A percentile compares a stretch with the other conserved stretches of the same genome.
These are phyloP conservation scores for Pharnaceum exiguum DNA, from an alignment of 148 eudicot genomes.

Conservation along the genomic window DNA sequence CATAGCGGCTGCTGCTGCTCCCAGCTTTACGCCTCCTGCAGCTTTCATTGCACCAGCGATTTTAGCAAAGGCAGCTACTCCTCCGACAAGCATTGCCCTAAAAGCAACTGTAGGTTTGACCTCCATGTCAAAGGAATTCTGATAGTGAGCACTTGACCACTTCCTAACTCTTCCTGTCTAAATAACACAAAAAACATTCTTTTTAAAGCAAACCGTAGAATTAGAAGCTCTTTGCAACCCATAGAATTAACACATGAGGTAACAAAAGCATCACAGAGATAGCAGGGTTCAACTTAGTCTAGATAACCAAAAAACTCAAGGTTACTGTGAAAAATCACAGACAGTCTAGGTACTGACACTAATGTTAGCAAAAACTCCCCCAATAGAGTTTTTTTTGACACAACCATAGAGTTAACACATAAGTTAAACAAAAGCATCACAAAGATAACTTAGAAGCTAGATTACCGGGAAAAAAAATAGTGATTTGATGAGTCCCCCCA, in stretches of 20 bases:
- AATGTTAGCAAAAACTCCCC: too few species aligned
- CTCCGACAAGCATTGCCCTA: conserved; percentile 86
- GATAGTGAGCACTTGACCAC: background rate
- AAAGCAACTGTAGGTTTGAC: conserved; percentile 87
- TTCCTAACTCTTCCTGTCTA: conserved; percentile 12
- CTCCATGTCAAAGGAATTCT: conserved; percentile 32
- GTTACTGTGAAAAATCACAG: too few species aligned
- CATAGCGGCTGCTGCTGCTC: conserved; percentile 90
- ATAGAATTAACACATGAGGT: background rate
- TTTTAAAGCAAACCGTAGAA: too few species aligned
- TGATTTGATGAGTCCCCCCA: too few species aligned
- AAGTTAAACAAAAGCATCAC: too few species aligned
- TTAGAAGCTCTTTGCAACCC: too few species aligned
- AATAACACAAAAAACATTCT: background rate
- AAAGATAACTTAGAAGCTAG: too few species aligned
- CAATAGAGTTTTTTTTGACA: too few species aligned
- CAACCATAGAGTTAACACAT: too few species aligned
- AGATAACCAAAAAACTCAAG: background rate
- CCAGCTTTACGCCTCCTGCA: conserved; percentile 78
- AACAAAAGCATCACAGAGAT: background rate
- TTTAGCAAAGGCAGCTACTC: conserved; percentile 84
- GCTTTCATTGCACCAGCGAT: conserved; percentile 76
- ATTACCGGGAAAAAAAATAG: too few species aligned
- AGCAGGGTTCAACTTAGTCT: background rate
- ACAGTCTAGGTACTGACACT: too few species aligned